Evolutionary conservation across 192 early-diverging fungal species (phyloP), one percentile per base, ranked within the genome.

Genomic region (Phlyctochytrium planicorne): DNA sequence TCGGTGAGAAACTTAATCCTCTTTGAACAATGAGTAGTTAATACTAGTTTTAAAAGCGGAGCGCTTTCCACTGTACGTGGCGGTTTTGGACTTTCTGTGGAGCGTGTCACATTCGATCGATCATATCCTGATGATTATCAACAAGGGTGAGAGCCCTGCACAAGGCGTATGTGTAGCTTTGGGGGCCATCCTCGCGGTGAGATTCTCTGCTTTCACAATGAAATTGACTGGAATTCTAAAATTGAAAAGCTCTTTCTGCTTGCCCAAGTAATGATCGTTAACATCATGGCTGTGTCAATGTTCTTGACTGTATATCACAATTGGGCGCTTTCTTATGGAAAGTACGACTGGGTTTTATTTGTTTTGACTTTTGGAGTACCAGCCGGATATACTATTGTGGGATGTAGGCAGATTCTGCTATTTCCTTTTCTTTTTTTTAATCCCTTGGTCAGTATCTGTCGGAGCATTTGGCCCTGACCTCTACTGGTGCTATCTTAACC

Each of bases 201-300:
- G 40, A 20, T 47, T 47, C 40, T 47, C 40, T 47, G 40, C 40
- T 47, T n/a, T n/a, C n/a, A n/a, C n/a, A n/a, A n/a, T n/a, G n/a
- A n/a, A n/a, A n/a, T n/a, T n/a, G n/a, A n/a, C n/a, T n/a, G n/a
- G n/a, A n/a, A n/a, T n/a, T n/a, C n/a, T n/a, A n/a, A n/a, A n/a
- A n/a, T n/a, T n/a, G n/a, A n/a, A n/a, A 6, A 47, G 40, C 40
- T 47, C 40, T 47, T 47, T 20, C 20, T 47, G 40, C 6, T 47
- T 6, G 40, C 40, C 10, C 40, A 47, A 20, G 40, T 47, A 6
- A 47, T 47, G 40, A 14, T 47, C 10, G 10, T 47, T 6, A 47
- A 47, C 40, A 6, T 47, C 10, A 47, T 47, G 10, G 40, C 40
- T 47, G 40, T 47, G 10, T 47, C 40, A 6, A 47, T 47, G 40